These are phyloP conservation scores for Trifolium pratense DNA, from an alignment of 306 rosid species.

Conservation along the genomic window DNA sequence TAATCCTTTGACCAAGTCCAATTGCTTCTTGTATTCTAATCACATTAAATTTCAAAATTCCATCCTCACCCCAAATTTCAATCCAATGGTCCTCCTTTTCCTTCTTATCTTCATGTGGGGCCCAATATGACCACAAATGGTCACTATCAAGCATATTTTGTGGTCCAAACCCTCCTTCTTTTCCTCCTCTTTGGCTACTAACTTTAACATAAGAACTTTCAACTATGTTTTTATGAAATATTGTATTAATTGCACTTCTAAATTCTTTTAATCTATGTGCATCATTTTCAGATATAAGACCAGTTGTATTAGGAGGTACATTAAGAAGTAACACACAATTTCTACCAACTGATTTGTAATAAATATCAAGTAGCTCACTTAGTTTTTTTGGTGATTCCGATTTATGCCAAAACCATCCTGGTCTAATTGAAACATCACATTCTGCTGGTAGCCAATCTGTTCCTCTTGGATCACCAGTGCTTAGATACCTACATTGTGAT, in stretches of 20 bases:
- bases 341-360: slow-evolving; percentile 82
- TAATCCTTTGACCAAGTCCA: slow-evolving; percentile 89
- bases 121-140: slow-evolving; percentile 87
- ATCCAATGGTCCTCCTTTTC: slow-evolving; percentile 67
- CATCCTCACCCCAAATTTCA: slow-evolving; percentile 50
- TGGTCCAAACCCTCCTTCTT: slow-evolving; percentile 69
- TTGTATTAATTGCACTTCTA: slow-evolving; percentile 62
- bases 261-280: slow-evolving; percentile 65
- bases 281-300: slow-evolving; percentile 67
- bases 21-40: slow-evolving; percentile 90
- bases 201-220: no score
- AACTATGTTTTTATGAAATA: no score
- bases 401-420: slow-evolving; percentile 97
- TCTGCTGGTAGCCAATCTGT: slow-evolving; percentile 89
- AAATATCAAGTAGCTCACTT: slow-evolving; percentile 70
- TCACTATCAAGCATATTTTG: slow-evolving; percentile 76
- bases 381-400: slow-evolving; percentile 78
- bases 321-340: slow-evolving; percentile 81
- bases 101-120: slow-evolving; percentile 52
- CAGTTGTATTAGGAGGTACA: slow-evolving; percentile 83
- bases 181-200: slow-evolving; percentile 72
- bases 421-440: slow-evolving; percentile 80
- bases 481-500: slow-evolving; percentile 62
- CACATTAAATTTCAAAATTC: slow-evolving; percentile 71
- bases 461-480: slow-evolving; percentile 65